Conservation (phyloP, 2,329 filamentous ascomycete species). For the Pezicula carpinea region DNA sequence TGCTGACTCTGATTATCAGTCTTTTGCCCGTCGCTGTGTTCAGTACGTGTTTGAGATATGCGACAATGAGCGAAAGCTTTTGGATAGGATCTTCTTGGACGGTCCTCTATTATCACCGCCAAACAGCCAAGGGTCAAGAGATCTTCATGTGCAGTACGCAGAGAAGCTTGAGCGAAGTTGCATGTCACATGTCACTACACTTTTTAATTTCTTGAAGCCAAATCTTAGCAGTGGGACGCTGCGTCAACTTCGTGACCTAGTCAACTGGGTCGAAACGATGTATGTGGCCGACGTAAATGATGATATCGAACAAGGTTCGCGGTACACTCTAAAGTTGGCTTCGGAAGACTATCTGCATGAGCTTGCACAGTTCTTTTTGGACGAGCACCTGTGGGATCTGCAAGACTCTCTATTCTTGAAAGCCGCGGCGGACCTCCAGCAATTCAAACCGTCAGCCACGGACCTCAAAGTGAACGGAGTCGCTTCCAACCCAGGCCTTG, state of each 20-base stretch:
- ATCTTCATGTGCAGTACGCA: constrained; percentile 14
- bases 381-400: constrained; percentile 26
- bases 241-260: constrained; percentile 21
- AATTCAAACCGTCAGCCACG: constrained; percentile 24
- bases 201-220: constrained; percentile 21
- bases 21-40: constrained; percentile 23
- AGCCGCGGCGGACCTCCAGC: constrained; percentile 24
- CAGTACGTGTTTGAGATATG: constrained; percentile 28
- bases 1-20: constrained; percentile 25
- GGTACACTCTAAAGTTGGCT: constrained; percentile 2
- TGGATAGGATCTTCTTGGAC: constrained; percentile 24
- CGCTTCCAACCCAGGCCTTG: constrained; percentile 34
- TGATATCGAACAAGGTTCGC: constrained; percentile 18
- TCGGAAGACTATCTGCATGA: constrained; percentile 4
- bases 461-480: constrained; percentile 20
- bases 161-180: constrained; percentile 24
- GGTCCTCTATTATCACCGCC: constrained; percentile 19
- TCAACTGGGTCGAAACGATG: constrained; percentile 26
- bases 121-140: constrained; percentile 18
- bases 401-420: constrained; percentile 26
- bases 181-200: constrained; percentile 23
- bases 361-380: constrained; percentile 22
- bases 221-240: constrained; percentile 24
- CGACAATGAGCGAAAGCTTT: constrained; percentile 25
- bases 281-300: constrained; percentile 21